These are phyloP conservation scores for Vanilla planifolia DNA, from an alignment of 106 monocot species.

Conservation along the genomic window DNA sequence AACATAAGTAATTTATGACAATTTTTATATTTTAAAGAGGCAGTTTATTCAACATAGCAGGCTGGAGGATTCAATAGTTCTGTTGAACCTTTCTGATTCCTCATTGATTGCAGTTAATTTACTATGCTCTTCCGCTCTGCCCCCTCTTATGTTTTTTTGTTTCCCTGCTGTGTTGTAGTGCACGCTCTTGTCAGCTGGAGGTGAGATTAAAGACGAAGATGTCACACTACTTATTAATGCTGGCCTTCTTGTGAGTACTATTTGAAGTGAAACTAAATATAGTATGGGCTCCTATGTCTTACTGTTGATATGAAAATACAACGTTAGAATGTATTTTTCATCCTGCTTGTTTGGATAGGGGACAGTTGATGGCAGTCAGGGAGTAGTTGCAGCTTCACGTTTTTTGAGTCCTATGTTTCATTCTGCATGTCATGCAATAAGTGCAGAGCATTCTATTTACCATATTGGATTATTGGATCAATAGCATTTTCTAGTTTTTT, in stretches of 20 bases:
- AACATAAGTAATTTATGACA: too few species aligned
- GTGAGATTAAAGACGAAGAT: constrained; percentile 62
- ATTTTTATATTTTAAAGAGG: too few species aligned
- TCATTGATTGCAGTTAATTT: too few species aligned
- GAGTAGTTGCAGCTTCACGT: not conserved
- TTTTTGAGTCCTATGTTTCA: too few species aligned
- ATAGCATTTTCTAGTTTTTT: too few species aligned
- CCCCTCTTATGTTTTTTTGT: constrained; percentile 11
- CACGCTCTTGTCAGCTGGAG: constrained; percentile 68
- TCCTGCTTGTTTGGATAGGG: not conserved
- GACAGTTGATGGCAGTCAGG: not conserved
- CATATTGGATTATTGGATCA: too few species aligned
- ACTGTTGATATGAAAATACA: not conserved
- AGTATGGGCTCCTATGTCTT: not conserved
- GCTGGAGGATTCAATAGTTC: too few species aligned
- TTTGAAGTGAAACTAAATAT: constrained; percentile 1
- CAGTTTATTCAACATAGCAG: too few species aligned
- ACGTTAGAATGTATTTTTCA: not conserved
- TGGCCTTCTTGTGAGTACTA: constrained; percentile 78
- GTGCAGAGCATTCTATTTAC: too few species aligned
- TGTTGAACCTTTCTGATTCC: too few species aligned
- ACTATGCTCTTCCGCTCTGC: not conserved
- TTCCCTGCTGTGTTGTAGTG: constrained; percentile 53
- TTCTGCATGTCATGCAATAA: too few species aligned
- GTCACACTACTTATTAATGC: constrained; percentile 74